A percentile compares a stretch with the other conserved stretches of the same genome.
Evolutionary conservation across 441 rosid genomes (phyloP).

Genomic region (Croton laevigatus): DNA sequence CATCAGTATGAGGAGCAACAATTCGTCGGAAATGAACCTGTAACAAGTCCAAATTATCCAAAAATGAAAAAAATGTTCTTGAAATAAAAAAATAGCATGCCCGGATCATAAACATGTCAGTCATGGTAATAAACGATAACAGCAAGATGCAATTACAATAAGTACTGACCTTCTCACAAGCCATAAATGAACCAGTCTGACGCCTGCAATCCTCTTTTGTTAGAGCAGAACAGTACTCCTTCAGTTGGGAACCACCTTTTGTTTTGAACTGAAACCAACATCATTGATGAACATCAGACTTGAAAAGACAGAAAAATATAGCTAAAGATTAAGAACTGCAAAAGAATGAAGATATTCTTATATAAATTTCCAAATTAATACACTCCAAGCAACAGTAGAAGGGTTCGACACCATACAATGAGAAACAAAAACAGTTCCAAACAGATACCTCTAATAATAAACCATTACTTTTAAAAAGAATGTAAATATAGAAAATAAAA

Average conservation of each 20-base stretch:
- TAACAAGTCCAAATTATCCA: background rate
- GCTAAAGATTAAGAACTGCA: background rate
- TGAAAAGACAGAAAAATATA: background rate
- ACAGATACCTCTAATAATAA: background rate
- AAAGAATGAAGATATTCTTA: background rate
- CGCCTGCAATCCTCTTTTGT: conserved; percentile 96
- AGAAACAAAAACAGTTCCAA: background rate
- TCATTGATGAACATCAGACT: background rate
- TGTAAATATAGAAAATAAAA: background rate
- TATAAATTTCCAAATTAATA: conserved; percentile 1
- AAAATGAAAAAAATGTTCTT: background rate
- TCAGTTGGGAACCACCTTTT: conserved; percentile 95
- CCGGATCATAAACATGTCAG: background rate
- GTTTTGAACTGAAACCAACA: conserved; percentile 68
- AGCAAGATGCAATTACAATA: background rate
- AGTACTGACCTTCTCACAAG: conserved; percentile 78
- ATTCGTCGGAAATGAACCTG: conserved; percentile 96
- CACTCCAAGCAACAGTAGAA: background rate
- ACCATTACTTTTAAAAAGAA: background rate
- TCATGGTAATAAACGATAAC: conserved; percentile 3
- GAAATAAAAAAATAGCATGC: background rate
- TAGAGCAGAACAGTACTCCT: conserved; percentile 83
- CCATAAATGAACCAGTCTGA: conserved; percentile 71
- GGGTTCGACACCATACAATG: background rate
- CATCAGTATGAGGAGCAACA: conserved; percentile 91